These are phyloP conservation scores for Termitomyces sp. DNA, from an alignment of 768 basidiomycete species.

Conservation along the genomic window DNA sequence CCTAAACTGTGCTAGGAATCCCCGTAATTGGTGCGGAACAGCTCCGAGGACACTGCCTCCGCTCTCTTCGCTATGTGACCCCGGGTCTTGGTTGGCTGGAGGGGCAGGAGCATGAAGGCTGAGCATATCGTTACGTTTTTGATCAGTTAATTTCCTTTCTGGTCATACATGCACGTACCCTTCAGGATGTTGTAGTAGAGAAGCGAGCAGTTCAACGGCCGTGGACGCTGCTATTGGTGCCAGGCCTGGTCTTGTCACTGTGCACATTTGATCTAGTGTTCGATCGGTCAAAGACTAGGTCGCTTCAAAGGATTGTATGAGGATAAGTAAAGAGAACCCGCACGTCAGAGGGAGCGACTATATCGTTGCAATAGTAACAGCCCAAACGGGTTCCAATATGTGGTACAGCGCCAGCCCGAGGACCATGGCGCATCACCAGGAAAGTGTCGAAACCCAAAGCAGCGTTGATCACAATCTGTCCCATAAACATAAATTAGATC, in stretches of 20 bases:
- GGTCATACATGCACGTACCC: slow-evolving; percentile 40
- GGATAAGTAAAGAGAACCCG: slow-evolving; percentile 11
- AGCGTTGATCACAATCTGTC: slow-evolving; percentile 85
- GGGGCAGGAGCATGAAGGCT: slow-evolving; percentile 65
- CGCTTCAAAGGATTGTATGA: not conserved
- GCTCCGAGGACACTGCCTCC: slow-evolving; percentile 66
- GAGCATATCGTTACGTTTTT: not conserved
- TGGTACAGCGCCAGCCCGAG: slow-evolving; percentile 36
- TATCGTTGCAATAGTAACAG: slow-evolving; percentile 98
- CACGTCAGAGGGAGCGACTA: slow-evolving; percentile 94
- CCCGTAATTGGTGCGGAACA: slow-evolving; percentile 93
- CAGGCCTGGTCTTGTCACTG: slow-evolving; percentile 91
- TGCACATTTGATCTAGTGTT: slow-evolving; percentile 98
- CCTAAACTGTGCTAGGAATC: slow-evolving; percentile 82
- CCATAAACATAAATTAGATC: not conserved
- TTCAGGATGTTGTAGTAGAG: slow-evolving; percentile 83
- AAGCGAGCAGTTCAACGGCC: slow-evolving; percentile 88
- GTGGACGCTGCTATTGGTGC: slow-evolving; percentile 90
- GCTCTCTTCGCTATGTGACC: slow-evolving; percentile 20
- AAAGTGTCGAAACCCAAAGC: slow-evolving; percentile 95
- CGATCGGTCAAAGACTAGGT: slow-evolving; percentile 57
- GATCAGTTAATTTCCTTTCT: not conserved
- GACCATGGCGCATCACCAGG: slow-evolving; percentile 95
- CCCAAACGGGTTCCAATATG: slow-evolving; percentile 48
- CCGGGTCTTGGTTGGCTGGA: slow-evolving; percentile 31